phyloP scores from a whole-genome alignment of 2,329 filamentous ascomycete species.

The Aspergillus sp. region DNA sequence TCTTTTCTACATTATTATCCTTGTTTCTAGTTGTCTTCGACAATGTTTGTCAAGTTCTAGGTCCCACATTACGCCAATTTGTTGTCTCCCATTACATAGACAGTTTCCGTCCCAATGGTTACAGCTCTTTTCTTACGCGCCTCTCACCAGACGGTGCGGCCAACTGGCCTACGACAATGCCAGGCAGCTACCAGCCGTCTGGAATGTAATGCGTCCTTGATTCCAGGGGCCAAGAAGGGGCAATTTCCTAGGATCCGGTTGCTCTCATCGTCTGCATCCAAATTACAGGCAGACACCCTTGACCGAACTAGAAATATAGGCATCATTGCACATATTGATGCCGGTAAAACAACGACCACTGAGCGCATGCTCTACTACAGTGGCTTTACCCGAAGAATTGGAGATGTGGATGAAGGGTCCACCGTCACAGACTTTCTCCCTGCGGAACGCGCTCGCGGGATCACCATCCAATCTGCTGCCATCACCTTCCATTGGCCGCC shows the following conservation, averaged over 20 bases:
- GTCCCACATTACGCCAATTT: background rate
- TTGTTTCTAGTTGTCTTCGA: background rate
- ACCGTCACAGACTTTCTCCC: conserved; percentile 97
- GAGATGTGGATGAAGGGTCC: conserved; percentile 94
- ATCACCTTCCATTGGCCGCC: conserved; percentile 94
- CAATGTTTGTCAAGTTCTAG: conserved; percentile 2
- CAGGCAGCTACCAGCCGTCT: conserved; percentile 9
- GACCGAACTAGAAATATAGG: conserved; percentile 87
- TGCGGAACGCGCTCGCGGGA: conserved; percentile 85
- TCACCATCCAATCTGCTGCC: conserved; percentile 96
- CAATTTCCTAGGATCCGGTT: conserved; percentile 13
- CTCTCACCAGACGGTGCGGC: conserved; percentile 27
- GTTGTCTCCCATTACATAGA: conserved; percentile 9
- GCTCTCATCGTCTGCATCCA: conserved; percentile 32
- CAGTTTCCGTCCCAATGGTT: conserved; percentile 28
- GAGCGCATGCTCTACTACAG: conserved; percentile 99
- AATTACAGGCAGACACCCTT: conserved; percentile 39
- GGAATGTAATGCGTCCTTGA: background rate
- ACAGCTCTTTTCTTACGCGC: conserved; percentile 34
- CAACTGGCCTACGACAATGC: conserved; percentile 10
- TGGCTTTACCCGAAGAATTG: conserved; percentile 82
- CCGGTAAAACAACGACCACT: conserved; percentile 96
- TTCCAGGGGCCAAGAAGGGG: background rate
- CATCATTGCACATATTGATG: conserved; percentile 98
- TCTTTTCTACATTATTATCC: background rate